Evolutionary conservation across 495 filamentous ascomycete species (phyloP).

Genomic region (Neurospora tetraspora): DNA sequence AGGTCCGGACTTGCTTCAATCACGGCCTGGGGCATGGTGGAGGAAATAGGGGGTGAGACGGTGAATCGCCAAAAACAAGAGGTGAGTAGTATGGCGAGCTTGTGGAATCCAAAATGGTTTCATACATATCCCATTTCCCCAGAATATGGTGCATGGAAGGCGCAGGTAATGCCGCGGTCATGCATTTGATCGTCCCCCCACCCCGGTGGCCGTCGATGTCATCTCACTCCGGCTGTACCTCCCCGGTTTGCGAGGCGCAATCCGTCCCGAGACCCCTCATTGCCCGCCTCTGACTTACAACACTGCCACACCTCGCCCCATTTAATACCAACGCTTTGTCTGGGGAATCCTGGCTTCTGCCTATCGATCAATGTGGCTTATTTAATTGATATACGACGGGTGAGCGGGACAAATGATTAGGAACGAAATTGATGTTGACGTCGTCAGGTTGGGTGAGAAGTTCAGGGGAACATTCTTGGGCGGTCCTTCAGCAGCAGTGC

Average conservation of each 20-base stretch:
- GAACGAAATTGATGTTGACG: neutral
- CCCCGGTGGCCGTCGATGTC: neutral
- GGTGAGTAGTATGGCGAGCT: neutral
- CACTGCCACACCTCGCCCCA: neutral
- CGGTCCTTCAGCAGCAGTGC: neutral
- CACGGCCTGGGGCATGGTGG: neutral
- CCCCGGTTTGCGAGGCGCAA: neutral
- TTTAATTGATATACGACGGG: neutral
- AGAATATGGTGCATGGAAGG: neutral
- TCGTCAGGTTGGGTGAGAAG: neutral
- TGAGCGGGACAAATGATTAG: neutral
- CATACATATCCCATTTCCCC: neutral
- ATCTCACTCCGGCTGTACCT: neutral
- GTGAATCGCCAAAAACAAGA: neutral
- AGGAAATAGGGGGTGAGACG: neutral
- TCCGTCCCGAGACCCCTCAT: neutral
- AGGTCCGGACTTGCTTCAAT: neutral
- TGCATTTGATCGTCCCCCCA: neutral
- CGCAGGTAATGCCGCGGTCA: neutral
- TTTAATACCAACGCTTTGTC: neutral
- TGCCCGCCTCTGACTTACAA: neutral
- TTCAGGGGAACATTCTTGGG: neutral
- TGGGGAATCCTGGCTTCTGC: neutral
- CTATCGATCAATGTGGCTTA: neutral
- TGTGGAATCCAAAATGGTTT: neutral